phyloP scores from a whole-genome alignment of 2,329 filamentous ascomycete genomes.

The Exserohilum rostratum region DNA sequence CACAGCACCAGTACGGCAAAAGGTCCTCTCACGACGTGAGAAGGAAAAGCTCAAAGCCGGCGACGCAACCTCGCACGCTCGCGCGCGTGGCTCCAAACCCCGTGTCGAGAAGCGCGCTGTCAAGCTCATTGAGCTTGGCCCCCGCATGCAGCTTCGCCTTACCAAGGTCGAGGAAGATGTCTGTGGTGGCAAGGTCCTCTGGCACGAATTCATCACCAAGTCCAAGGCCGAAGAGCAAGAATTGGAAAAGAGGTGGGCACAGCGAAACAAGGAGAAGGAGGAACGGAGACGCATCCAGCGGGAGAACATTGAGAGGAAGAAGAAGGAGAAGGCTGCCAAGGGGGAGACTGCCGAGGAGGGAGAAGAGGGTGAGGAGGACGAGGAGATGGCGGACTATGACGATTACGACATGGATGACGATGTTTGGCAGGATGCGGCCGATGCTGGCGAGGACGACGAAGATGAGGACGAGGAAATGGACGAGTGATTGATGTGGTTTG shows the following conservation, averaged over 20 bases:
- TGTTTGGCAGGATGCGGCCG: conserved; percentile 59
- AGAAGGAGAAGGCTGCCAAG: conserved; percentile 58
- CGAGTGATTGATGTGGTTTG: conserved; percentile 45
- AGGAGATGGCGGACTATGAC: conserved; percentile 51
- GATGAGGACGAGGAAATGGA: conserved; percentile 56
- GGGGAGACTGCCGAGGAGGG: conserved; percentile 49
- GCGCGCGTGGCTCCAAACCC: conserved; percentile 46
- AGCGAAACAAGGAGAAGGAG: conserved; percentile 79
- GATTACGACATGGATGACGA: conserved; percentile 59
- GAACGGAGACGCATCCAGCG: conserved; percentile 80
- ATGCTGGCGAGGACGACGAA: conserved; percentile 56
- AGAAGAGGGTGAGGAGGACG: conserved; percentile 59
- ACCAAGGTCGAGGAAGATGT: conserved; percentile 97
- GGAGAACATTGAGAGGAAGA: conserved; percentile 89
- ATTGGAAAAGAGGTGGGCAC: conserved; percentile 82
- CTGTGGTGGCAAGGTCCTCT: conserved; percentile 89
- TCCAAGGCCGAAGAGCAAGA: conserved; percentile 75
- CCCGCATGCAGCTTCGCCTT: conserved; percentile 84
- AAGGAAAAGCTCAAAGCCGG: conserved; percentile 51
- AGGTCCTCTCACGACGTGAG: conserved; percentile 64
- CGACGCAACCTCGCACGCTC: conserved; percentile 46
- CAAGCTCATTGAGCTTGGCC: conserved; percentile 90
- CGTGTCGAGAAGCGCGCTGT: conserved; percentile 83
- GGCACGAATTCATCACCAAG: conserved; percentile 95
- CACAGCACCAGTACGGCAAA: conserved; percentile 63